Base-by-base conservation (phyloP, 768 basidiomycete species). In the Udeniomyces megalosporus region DNA sequence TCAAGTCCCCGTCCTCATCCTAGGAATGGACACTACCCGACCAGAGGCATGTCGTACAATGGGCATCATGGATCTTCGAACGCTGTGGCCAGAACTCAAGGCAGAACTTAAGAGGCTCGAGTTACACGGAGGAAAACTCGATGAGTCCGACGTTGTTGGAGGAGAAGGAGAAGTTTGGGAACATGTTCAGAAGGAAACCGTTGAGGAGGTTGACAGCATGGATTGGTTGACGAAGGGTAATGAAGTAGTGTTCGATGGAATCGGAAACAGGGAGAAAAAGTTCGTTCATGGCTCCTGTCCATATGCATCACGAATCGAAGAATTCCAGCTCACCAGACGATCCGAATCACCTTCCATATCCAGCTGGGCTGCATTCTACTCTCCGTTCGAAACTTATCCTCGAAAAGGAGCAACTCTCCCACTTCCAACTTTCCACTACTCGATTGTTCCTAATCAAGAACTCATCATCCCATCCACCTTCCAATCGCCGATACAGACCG, bases 321-420 rank as follows among this genome's bases (percentile, higher is more conserved):
- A 11, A 8, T 34, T 53, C 22, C 12, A 6, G 15, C 24, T 55
- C 29, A 52, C 17, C 7, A 7, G 51, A 14, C 51, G 52, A 12
- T 8, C 22, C n/a, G 20, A 22, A 22, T n/a, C 51, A 29, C 51
- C 51, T 15, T 34, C 10, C 54, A 38, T 22, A 2, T 42, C n/a
- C 24, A 56, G 54, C 54, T 56, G 54, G 54, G 54, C 54, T 24
- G 54, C 4, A 32, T 56, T 56, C 26, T 56, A 38, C 54, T 28
- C 54, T n/a, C 54, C 54, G 11, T 56, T 56, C 38, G 38, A 42
- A 8, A 8, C 38, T 17, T 17, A 42, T 42, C 38, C 38, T 42
- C 38, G 38, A 42, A 8, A 17, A 42, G 15, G 34, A 24, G 38
- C 38, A 35, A n/a, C 54, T 6, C 54, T 56, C 10, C 54, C 54